These are phyloP conservation scores for Pichia sp. DNA, from an alignment of 1,139 yeast genomes.

Conservation along the genomic window DNA sequence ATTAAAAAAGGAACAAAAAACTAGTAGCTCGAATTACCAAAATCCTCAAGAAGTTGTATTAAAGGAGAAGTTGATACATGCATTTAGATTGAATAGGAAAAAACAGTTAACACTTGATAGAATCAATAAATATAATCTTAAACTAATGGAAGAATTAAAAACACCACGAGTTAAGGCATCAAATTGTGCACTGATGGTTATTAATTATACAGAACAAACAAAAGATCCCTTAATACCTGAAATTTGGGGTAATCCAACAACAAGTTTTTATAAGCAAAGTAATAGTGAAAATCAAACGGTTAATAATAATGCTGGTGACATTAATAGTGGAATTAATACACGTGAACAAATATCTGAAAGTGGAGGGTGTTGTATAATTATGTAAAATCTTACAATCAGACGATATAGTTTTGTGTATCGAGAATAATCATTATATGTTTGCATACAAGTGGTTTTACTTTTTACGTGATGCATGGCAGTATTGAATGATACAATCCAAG, in stretches of 20 bases:
- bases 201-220: constrained; percentile 39
- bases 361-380: constrained; percentile 39
- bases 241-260: constrained; percentile 37
- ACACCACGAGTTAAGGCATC: constrained; percentile 64
- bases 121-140: constrained; percentile 52
- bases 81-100: constrained; percentile 21
- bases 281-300: constrained; percentile 15
- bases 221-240: constrained; percentile 44
- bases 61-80: constrained; percentile 13
- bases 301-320: neutral
- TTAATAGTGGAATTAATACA: constrained; percentile 1
- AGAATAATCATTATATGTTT: too few relatives aligned
- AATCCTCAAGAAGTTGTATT: neutral
- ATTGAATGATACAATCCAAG: neutral
- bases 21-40: neutral
- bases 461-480: neutral
- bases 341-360: neutral
- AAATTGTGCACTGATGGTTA: constrained; percentile 48
- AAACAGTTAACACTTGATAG: constrained; percentile 52
- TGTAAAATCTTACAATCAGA: constrained; percentile 18
- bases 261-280: constrained; percentile 32
- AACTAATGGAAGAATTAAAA: constrained; percentile 47
- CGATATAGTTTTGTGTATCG: too few relatives aligned
- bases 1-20: neutral
- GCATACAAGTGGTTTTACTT: too few relatives aligned